Evolutionary conservation across 768 basidiomycete genomes (phyloP), one percentile per base, ranked within the genome.

Genomic region (Porphyrellus cyaneotinctus): DNA sequence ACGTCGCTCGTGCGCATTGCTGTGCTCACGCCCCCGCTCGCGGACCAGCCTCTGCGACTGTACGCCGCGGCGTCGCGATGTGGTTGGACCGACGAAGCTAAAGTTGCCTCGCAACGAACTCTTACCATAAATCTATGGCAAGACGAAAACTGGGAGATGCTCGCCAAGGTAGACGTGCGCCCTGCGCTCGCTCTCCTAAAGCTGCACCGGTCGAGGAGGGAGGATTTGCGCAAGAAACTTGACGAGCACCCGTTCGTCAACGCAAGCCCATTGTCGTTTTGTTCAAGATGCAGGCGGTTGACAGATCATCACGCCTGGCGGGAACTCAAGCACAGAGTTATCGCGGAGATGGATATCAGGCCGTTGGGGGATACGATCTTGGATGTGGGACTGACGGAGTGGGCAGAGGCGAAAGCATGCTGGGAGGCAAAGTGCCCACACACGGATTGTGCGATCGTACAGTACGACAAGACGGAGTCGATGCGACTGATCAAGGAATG

Each of bases 271-370:
- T 6, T 32, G 43, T 51, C 64, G 3, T 51, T 30, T 18, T 86
- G 84, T 58, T 72, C 75, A 24, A 69, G 77, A 39, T 86, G 84
- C 64, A 69, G 75, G 33, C 65, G 66, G 3, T 36, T 59, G 18
- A 76, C 81, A 37, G 78, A 81, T 54, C 82, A 85, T 63, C 74
- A 78, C 47, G 80, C 81, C 7, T 85, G 84, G 84, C 73, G 81
- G 58, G 81, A 84, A 62, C 72, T 86, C 50, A 85, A 85, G 61
- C 74, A 79, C 58, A 75, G 68, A 43, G 77, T 85, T 48, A 61
- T 79, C 5, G 56, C 72, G 45, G 84, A 84, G 71, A 78, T 86
- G 69, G 84, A 86, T 54, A 56, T 60, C 9, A 75, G 82, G 11
- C 81, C 84, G 5, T 66, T 78, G 15, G 84, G 83, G 6, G 84